Base-by-base conservation (phyloP, 2,329 filamentous ascomycete genomes). In the Scedosporium minutisporum region DNA sequence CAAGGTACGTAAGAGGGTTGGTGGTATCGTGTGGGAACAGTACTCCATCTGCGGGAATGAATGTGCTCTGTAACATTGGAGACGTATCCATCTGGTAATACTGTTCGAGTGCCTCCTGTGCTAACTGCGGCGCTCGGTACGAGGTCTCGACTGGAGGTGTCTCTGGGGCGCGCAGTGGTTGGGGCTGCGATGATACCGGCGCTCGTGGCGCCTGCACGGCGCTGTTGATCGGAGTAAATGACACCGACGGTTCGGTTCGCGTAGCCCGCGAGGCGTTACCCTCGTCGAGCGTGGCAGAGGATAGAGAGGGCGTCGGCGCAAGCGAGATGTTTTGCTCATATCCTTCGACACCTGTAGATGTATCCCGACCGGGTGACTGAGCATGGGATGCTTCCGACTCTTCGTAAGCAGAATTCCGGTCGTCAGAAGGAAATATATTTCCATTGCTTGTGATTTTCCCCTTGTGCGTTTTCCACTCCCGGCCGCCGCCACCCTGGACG, bases 391-490 rank as follows among this genome's bases (percentile, higher is more conserved):
- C 44, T 12, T 62, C 60, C 21, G 60, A 62, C 7, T 33, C 51
- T 27, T 62, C 60, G 18, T 58, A 57, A 4, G 21, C 14, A 6
- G 60, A 14, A 21, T 55, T 62, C 12, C 53, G 60, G 23, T 59
- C 60, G 65, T 75, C 73, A 9, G 72, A 67, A 3, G 72, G 69
- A 33, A 74, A 67, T 9, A 79, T 75, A 33, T 71, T 70, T 44
- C 78, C 77, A 55, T 80, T 77, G 65, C 78, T 78, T 63, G 77
- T 77, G 10, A 80, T 72, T 63, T 72, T 72, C 44, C 66, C 68
- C 0, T 68, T 67, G 58, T 76, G 70, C 9, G 76, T 71, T 64
- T 77, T 79, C 71, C 82, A 86, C 66, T 85, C 81, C 65, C 83
- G 82, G 3, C 84, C 71, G 1, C 80, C 83, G 41, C 82, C 83